These are phyloP conservation scores for Cardamine occulta DNA, from an alignment of 345 rosid genomes.

Conservation along the genomic window DNA sequence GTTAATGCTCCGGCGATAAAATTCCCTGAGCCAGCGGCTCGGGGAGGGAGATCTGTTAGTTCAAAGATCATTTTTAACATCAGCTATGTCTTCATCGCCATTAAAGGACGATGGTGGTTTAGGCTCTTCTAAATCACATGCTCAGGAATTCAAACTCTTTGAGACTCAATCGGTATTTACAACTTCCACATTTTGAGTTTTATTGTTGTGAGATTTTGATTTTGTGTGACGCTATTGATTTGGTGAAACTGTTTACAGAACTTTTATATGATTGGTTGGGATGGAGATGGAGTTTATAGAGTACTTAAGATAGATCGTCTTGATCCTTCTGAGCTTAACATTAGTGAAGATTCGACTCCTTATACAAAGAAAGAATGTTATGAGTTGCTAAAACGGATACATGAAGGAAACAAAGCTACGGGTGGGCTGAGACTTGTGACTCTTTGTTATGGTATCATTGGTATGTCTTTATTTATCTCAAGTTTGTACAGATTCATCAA, in stretches of 20 bases:
- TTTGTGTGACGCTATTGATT: background rate
- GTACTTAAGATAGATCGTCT: conserved; percentile 47
- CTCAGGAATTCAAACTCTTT: conserved; percentile 37
- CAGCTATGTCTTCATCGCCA: conserved; percentile 22
- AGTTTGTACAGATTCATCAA: background rate
- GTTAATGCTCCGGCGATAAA: conserved; percentile 31
- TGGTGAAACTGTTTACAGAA: conserved; percentile 7
- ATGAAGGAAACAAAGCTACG: conserved; percentile 80
- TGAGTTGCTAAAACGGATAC: conserved; percentile 74
- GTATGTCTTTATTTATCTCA: conserved; percentile 49
- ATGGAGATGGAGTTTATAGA: conserved; percentile 31
- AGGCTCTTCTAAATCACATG: background rate
- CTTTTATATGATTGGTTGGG: conserved; percentile 43
- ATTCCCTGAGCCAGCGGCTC: conserved; percentile 43
- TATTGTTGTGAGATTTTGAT: background rate
- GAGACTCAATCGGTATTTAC: conserved; percentile 41
- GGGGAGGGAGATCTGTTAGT: conserved; percentile 26
- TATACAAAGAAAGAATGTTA: conserved; percentile 70
- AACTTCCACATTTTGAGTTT: background rate
- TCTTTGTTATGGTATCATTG: conserved; percentile 84
- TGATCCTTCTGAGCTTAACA: conserved; percentile 65
- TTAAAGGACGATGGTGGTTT: conserved; percentile 1
- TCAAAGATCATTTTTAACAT: background rate
- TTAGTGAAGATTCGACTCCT: conserved; percentile 64
- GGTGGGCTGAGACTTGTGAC: conserved; percentile 86